Evolutionary conservation across 2,329 filamentous ascomycete species (phyloP).

Genomic region (Xylaria sp.): DNA sequence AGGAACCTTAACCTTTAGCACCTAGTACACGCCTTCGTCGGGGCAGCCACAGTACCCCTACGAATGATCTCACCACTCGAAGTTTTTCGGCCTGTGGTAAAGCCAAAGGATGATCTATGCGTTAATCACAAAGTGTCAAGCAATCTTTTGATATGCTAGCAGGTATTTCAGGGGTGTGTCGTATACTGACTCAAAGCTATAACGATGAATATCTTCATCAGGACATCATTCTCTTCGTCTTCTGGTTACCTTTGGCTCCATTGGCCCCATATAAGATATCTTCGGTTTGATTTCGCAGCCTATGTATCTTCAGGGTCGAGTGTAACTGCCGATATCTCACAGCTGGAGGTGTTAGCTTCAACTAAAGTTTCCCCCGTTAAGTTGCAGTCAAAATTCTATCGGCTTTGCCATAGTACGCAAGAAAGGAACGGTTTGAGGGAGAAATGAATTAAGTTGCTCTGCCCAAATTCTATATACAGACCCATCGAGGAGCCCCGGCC

Average conservation of each 20-base stretch:
- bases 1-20: background rate
- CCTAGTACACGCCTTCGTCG: background rate
- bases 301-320: background rate
- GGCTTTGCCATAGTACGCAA: background rate
- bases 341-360: background rate
- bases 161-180: too few species aligned
- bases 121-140: background rate
- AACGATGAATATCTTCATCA: background rate
- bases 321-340: background rate
- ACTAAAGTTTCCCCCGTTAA: background rate
- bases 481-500: conserved; percentile 12
- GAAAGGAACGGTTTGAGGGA: background rate
- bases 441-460: background rate
- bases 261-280: background rate
- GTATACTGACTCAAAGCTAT: background rate
- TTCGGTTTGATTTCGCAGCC: background rate
- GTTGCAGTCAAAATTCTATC: background rate
- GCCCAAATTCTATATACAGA: background rate
- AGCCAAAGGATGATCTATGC: background rate
- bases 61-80: background rate
- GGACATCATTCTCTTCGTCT: background rate
- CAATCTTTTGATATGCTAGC: too few species aligned
- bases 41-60: background rate
- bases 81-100: background rate
- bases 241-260: background rate